These are phyloP conservation scores for Alternaria arborescens DNA, from an alignment of 2,329 filamentous ascomycete species.

Conservation along the genomic window DNA sequence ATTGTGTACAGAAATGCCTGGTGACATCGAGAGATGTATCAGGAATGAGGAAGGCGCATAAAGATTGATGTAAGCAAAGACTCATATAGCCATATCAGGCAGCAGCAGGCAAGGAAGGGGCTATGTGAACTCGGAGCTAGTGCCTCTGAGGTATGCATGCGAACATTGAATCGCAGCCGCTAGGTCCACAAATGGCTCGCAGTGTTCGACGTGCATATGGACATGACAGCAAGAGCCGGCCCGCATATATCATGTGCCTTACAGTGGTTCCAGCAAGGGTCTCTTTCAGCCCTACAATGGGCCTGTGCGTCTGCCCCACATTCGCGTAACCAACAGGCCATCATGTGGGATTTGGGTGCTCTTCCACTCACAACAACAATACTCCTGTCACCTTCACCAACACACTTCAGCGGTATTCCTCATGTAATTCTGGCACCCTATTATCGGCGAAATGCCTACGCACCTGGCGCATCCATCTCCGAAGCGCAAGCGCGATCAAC, in stretches of 20 bases:
- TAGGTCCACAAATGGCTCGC: background rate
- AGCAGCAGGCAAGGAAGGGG: slow-evolving; percentile 18
- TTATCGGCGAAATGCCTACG: slow-evolving; percentile 44
- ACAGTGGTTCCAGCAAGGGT: slow-evolving; percentile 12
- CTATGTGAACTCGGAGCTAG: background rate
- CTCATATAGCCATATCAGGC: slow-evolving; percentile 16
- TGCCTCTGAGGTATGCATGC: background rate
- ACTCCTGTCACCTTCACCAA: slow-evolving; percentile 3
- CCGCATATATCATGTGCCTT: slow-evolving; percentile 18
- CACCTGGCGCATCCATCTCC: slow-evolving; percentile 47
- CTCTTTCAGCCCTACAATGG: slow-evolving; percentile 31
- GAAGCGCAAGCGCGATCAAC: slow-evolving; percentile 51
- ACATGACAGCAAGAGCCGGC: slow-evolving; percentile 3
- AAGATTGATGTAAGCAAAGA: background rate
- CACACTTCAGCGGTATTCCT: slow-evolving; percentile 23
- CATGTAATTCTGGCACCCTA: slow-evolving; percentile 37
- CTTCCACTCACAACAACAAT: slow-evolving; percentile 12
- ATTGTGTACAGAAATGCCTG: background rate
- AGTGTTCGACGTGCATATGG: background rate
- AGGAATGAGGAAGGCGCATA: background rate
- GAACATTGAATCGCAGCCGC: background rate
- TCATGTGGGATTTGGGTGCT: slow-evolving; percentile 20
- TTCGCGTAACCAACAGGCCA: slow-evolving; percentile 29
- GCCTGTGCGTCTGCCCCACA: slow-evolving; percentile 29
- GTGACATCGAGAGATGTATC: background rate